Conservation (phyloP, 192 early-diverging fungal genomes). For the Podila epigama region DNA sequence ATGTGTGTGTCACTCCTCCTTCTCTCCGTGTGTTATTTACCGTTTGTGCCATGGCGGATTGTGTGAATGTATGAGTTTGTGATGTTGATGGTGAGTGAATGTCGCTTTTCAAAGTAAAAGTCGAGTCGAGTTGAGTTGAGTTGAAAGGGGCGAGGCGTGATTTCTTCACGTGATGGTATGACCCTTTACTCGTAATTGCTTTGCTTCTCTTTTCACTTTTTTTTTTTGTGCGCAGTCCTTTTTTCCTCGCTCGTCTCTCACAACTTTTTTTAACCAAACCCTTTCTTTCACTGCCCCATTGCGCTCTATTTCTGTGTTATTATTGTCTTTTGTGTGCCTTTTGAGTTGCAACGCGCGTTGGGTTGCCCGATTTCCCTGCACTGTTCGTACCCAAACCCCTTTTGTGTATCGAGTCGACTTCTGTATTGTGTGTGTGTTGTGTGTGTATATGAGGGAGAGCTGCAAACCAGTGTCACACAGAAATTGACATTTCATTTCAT, state of each 20-base stretch:
- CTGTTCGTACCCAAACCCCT: no score
- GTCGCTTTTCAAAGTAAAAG: background rate
- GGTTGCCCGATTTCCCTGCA: no score
- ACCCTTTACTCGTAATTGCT: background rate
- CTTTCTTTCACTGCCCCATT: background rate
- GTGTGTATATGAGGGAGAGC: no score
- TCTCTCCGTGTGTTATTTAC: constrained; percentile 2
- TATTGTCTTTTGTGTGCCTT: no score
- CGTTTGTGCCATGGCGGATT: constrained; percentile 33
- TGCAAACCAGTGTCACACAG: no score
- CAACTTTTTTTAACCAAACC: background rate
- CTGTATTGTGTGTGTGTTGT: no score
- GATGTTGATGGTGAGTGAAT: background rate
- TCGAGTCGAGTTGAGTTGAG: background rate
- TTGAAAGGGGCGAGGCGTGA: background rate
- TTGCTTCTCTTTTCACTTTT: background rate
- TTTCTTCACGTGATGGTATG: background rate
- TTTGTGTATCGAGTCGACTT: no score
- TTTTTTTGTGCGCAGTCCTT: background rate
- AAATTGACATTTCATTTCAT: no score
- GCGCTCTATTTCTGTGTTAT: no score
- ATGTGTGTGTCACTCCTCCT: background rate
- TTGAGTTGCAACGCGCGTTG: no score
- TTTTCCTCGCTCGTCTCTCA: background rate
- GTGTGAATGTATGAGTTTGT: background rate